Percentiles rank a stretch among this genome's conserved stretches.
phyloP scores from a whole-genome alignment of 352 stramenopile species.

The Pythium sp. region DNA sequence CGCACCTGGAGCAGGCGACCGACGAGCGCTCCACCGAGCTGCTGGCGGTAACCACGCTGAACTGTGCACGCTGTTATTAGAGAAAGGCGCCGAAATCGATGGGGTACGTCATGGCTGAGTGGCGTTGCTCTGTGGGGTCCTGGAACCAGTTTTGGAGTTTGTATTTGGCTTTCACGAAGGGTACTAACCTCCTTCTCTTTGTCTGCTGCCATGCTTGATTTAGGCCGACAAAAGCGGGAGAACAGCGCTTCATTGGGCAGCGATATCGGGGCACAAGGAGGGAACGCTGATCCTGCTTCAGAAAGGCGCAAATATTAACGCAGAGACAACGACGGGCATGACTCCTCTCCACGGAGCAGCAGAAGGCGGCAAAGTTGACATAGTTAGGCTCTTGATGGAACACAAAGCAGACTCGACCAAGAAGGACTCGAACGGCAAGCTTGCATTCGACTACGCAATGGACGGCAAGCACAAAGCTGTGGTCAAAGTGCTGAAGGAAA shows the following conservation, averaged over 20 bases:
- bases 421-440: conserved; percentile 90
- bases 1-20: conserved; percentile 79
- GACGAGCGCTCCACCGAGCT: conserved; percentile 84
- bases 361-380: conserved; percentile 89
- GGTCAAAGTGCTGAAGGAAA: conserved; percentile 91
- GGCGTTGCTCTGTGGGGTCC: not conserved
- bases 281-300: conserved; percentile 80
- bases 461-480: conserved; percentile 91
- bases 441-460: conserved; percentile 91
- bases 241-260: conserved; percentile 91
- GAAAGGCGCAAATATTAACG: conserved; percentile 87
- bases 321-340: conserved; percentile 88
- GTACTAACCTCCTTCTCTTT: not conserved
- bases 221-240: conserved; percentile 92
- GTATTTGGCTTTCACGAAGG: too few species aligned
- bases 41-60: conserved; percentile 88
- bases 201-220: not conserved
- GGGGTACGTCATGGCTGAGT: conserved; percentile 38
- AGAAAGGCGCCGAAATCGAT: conserved; percentile 86
- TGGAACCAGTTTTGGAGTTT: not conserved
- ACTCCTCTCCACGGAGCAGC: conserved; percentile 87
- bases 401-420: conserved; percentile 85
- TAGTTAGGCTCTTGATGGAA: conserved; percentile 91
- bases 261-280: conserved; percentile 92
- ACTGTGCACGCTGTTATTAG: conserved; percentile 82